Base-by-base conservation (phyloP, 2,329 filamentous ascomycete species). In the Zelopaecilomyces penicillatus region DNA sequence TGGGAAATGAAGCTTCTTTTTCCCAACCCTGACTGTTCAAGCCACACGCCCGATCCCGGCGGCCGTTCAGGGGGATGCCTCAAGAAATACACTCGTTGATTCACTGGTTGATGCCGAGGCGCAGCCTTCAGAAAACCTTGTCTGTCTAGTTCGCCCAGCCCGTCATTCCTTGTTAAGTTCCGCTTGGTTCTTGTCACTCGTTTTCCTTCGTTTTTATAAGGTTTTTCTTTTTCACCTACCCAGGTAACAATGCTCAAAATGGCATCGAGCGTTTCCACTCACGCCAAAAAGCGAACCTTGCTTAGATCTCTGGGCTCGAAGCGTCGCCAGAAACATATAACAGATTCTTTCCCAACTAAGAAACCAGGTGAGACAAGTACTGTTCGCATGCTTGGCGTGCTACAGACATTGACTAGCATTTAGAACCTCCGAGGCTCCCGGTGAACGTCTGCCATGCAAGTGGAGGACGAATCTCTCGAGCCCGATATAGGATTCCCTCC, bases 241-340 rank as follows among this genome's bases (percentile, higher is more conserved):
- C 19, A 19, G 19, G 19, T 19, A 19, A 19, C 19, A 12, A 39
- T 35, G 29, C 35, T 19, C 33, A 48, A 44, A 11, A 64, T 64
- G 59, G 52, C 54, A 34, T 50, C 57, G 19, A 39, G 51, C 12
- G 51, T 50, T 4, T 40, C 55, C 12, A 58, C 54, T 3, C 61
- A 61, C 39, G 55, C 60, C n/a, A 61, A 59, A 48, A 64, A 58
- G 45, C 54, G 54, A 46, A 53, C 49, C 39, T 53, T 63, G 29
- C 49, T 62, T 39, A 54, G 49, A 33, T 49, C 57, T 2, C 45
- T 61, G 19, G 55, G 57, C 26, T 57, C 59, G 31, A 57, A 52
- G 8, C 51, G 54, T 30, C 53, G 53, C n/a, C 53, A 53, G 38
- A 60, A 51, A 39, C 37, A 46, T 26, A 34, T 53, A 12, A 36